Evolutionary conservation across 2,329 filamentous ascomycete genomes (phyloP), one percentile per base, ranked within the genome.

Genomic region (Drechslerella coelobrocha): DNA sequence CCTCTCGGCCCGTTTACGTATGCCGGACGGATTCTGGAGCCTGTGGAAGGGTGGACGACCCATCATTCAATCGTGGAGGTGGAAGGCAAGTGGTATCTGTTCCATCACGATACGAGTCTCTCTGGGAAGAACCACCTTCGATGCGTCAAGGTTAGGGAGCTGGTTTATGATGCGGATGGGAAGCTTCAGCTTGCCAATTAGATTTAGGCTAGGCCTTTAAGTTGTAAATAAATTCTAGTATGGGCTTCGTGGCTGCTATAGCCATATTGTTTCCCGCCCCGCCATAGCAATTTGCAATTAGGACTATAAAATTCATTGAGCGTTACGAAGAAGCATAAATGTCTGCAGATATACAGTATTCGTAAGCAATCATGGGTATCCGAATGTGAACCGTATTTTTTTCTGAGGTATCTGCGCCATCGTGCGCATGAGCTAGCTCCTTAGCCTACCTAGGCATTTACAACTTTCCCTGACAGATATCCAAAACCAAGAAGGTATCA

Each of bases 51-150:
- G 0, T 92, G 89, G 89, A 92, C 89, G 45, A 92, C 89, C 60
- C 89, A 92, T 79, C 89, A 92, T 78, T 89, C 86, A 2, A 88
- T 92, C 74, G 88, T 88, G 8, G 88, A 91, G 81, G 90, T 89
- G 76, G 78, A 85, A 78, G 87, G 84, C 2, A 84, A 83, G 73
- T 91, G 89, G 85, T 92, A 85, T 78, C 77, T 92, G 62, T 92
- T 92, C 78, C 86, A 91, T 77, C 89, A 92, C 77, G 89, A 92
- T 79, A 86, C 86, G 68, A 84, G 86, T 76, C 77, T 91, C 61
- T 89, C 86, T 59, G 88, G 88, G 0, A 85, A 89, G 56, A 85
- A 88, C 76, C 89, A 92, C 77, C 77, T 92, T 79, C 81, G 89
- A 68, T 87, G 84, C 73, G 89, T 91, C 39, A 91, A 91, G 83